Conservation (phyloP, 2,329 filamentous ascomycete species). For the Alternaria sp. region DNA sequence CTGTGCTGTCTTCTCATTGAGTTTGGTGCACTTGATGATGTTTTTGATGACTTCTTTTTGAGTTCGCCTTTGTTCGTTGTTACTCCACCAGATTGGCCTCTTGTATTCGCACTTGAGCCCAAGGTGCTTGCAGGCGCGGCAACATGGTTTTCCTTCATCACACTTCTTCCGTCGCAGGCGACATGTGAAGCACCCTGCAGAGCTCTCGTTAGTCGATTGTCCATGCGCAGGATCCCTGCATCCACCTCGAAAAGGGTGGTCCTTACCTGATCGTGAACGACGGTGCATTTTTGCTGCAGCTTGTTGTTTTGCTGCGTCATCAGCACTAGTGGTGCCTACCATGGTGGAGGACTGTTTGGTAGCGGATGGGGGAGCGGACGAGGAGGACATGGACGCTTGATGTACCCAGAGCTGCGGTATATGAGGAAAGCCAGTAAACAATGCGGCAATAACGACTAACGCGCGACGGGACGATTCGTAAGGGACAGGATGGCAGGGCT, state of each 20-base stretch:
- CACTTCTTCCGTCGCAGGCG: conserved; percentile 74
- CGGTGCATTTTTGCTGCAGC: conserved; percentile 87
- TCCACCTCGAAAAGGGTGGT: conserved; percentile 36
- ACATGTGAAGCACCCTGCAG: conserved; percentile 71
- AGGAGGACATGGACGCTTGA: conserved; percentile 60
- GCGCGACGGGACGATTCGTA: conserved; percentile 53
- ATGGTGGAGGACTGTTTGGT: conserved; percentile 58
- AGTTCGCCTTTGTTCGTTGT: conserved; percentile 80
- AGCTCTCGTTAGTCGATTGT: conserved; percentile 49
- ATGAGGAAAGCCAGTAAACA: conserved; percentile 52
- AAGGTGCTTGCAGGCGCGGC: conserved; percentile 73
- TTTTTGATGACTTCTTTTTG: conserved; percentile 97
- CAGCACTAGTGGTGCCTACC: conserved; percentile 58
- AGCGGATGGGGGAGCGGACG: conserved; percentile 52
- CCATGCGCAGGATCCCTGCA: conserved; percentile 51
- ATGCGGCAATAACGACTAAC: conserved; percentile 54
- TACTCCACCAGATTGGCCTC: conserved; percentile 96
- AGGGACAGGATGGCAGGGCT: conserved; percentile 54
- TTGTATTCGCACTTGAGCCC: conserved; percentile 94
- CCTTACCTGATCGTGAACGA: conserved; percentile 91
- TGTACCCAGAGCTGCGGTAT: conserved; percentile 53
- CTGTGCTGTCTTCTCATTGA: conserved; percentile 80
- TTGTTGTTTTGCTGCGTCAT: conserved; percentile 61
- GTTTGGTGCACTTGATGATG: conserved; percentile 96
- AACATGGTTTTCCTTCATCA: conserved; percentile 71